Evolutionary conservation across 169 alveolate species (phyloP).

Genomic region (Eimeria acervulina): DNA sequence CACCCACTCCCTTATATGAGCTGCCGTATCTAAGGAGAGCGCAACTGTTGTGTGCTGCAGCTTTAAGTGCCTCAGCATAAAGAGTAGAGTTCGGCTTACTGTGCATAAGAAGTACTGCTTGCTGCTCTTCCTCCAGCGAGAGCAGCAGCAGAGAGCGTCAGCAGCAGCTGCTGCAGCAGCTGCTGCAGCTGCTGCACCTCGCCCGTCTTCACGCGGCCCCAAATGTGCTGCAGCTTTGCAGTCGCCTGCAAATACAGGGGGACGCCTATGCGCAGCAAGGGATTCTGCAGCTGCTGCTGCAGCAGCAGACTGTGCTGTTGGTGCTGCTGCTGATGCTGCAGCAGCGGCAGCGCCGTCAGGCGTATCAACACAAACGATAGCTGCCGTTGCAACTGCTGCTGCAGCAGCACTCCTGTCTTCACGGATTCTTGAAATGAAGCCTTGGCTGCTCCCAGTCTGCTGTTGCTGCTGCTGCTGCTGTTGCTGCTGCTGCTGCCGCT

Average conservation of each 20-base stretch:
- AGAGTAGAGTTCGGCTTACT: too few relatives aligned
- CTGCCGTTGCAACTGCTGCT: constrained; percentile 51
- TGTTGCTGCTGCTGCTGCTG: constrained; percentile 47
- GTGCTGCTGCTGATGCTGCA: constrained; percentile 60
- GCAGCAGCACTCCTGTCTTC: constrained; percentile 21
- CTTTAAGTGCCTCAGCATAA: not conserved
- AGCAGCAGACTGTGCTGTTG: constrained; percentile 48
- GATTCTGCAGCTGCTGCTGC: constrained; percentile 63
- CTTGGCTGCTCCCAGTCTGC: constrained; percentile 56
- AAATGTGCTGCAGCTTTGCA: constrained; percentile 54
- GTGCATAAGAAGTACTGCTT: too few relatives aligned
- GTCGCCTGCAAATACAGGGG: constrained; percentile 57
- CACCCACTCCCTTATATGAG: too few relatives aligned
- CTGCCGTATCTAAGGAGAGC: not conserved
- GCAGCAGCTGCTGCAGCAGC: constrained; percentile 77
- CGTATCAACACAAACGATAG: constrained; percentile 29
- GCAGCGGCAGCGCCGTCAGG: constrained; percentile 62
- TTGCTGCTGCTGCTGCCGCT: constrained; percentile 53
- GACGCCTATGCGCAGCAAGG: constrained; percentile 55
- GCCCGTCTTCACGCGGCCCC: constrained; percentile 10
- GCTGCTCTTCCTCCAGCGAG: constrained; percentile 20
- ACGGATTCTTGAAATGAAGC: constrained; percentile 48
- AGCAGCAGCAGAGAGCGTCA: constrained; percentile 23
- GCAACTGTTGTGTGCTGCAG: not conserved
- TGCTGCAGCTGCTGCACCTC: constrained; percentile 10